A percentile compares a stretch with the other conserved stretches of the same genome.
Conservation (phyloP, 768 basidiomycete genomes). For the Tulasnella sp. region DNA sequence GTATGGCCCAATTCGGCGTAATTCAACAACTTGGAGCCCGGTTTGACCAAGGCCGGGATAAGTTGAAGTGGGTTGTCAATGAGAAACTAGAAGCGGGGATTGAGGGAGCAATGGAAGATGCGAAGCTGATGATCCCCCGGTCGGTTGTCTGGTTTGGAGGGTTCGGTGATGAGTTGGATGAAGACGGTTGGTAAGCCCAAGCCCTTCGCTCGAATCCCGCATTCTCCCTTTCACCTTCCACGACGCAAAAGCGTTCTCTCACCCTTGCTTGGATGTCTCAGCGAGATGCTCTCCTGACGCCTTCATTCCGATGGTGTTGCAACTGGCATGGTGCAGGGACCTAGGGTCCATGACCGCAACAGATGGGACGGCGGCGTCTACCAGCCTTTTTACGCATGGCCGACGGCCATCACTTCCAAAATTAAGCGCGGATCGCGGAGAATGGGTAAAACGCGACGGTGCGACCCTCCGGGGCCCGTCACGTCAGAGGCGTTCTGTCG, state of each 20-base stretch:
- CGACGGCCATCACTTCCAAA: constrained; percentile 89
- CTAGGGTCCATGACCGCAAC: constrained; percentile 77
- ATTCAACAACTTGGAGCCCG: constrained; percentile 30
- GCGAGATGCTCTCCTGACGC: constrained; percentile 67
- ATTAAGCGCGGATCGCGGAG: constrained; percentile 65
- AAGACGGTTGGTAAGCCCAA: constrained; percentile 56
- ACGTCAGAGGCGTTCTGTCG: background rate
- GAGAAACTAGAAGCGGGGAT: constrained; percentile 56
- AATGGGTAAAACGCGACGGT: constrained; percentile 73
- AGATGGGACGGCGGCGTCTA: constrained; percentile 80
- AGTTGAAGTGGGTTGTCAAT: constrained; percentile 74
- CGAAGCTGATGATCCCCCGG: constrained; percentile 59
- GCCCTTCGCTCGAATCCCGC: constrained; percentile 24
- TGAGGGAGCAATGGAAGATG: constrained; percentile 53
- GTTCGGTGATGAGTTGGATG: constrained; percentile 86
- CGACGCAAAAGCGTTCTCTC: background rate
- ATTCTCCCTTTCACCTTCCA: background rate
- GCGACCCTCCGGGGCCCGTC: constrained; percentile 52
- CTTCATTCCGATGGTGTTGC: constrained; percentile 88
- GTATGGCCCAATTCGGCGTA: constrained; percentile 42
- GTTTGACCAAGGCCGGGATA: constrained; percentile 46
- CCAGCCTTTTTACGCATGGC: constrained; percentile 79
- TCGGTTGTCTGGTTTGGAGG: constrained; percentile 69
- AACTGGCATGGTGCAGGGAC: constrained; percentile 83
- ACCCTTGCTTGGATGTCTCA: constrained; percentile 34